Evolutionary conservation across 345 rosid species (phyloP).

Genomic region (Euphorbia lathyris): DNA sequence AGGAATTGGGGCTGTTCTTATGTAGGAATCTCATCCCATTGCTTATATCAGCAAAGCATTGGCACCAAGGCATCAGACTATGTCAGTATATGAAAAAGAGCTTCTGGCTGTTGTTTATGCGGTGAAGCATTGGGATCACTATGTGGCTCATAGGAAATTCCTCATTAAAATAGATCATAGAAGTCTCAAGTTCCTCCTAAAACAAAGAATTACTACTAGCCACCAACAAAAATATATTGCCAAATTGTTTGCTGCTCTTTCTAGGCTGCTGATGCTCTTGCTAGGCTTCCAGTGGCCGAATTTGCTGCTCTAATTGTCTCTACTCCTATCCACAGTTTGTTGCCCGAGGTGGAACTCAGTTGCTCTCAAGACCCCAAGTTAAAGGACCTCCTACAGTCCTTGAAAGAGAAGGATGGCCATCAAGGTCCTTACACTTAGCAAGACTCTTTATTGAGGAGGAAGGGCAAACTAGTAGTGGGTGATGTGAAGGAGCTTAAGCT

Average conservation of each 20-base stretch:
- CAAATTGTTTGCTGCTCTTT: neutral
- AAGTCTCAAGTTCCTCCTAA: neutral
- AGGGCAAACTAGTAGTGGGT: neutral
- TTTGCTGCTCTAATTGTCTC: neutral
- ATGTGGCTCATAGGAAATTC: neutral
- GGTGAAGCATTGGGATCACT: neutral
- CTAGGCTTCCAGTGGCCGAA: neutral
- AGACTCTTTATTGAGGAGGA: neutral
- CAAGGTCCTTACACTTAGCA: neutral
- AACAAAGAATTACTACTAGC: neutral
- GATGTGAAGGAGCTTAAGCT: neutral
- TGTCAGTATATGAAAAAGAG: too few species aligned
- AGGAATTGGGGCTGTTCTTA: neutral
- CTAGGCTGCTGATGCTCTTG: neutral
- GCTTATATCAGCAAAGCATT: constrained; percentile 3
- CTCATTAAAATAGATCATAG: neutral
- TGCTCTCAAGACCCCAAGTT: too few species aligned
- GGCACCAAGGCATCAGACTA: too few species aligned
- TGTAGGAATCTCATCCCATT: neutral
- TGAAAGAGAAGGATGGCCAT: neutral
- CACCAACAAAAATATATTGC: neutral
- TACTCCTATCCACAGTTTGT: neutral
- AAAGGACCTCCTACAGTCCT: neutral
- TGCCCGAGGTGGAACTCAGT: neutral
- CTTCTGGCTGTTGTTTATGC: too few species aligned